Base-by-base conservation (phyloP, 2,329 filamentous ascomycete genomes). In the Neurospora crassa region DNA sequence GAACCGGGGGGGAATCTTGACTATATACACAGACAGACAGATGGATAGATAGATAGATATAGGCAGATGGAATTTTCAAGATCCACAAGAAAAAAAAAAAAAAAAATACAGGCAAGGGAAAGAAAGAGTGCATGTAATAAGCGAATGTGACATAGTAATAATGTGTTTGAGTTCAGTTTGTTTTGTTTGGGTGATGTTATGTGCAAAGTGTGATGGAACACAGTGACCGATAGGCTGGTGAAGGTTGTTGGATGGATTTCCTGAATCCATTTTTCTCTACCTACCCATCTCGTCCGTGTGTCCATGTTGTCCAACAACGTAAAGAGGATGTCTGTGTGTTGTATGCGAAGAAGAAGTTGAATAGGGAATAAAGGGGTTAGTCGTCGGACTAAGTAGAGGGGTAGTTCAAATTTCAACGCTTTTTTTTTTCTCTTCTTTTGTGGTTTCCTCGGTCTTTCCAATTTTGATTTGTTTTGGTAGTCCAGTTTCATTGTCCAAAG, bases 401-500 rank as follows among this genome's bases (percentile, higher is more conserved):
- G 53, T 18, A 29, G 24, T n/a, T 34, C 10, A 37, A 37, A 16
- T 34, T 37, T 63, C 53, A 63, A 63, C 29, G 16, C 24, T 63
- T 63, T 63, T 63, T 34, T 34, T 37, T 16, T 40, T 34, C 34
- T 12, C 29, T 63, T 63, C 8, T 63, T 63, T 34, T 63, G 16
- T 34, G 11, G 16, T 1, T 37, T 63, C 18, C 24, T 18, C 6
- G 24, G 14, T 63, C 24, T 34, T 63, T 29, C 29, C 53, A 34
- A 63, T 63, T 63, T 18, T 63, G 10, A 18, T 37, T n/a, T 11
- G 53, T 37, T 63, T 18, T 37, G 16, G 24, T 37, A 7, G 6
- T 63, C 20, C 24, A 40, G 11, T 53, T 14, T 63, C 67, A 71
- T 70, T 68, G 70, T 12, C 73, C 73, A 59, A 76, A 77, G 70